Evolutionary conservation across 1,284 basidiomycete genomes (phyloP).

Genomic region (Dichomitus squalens): DNA sequence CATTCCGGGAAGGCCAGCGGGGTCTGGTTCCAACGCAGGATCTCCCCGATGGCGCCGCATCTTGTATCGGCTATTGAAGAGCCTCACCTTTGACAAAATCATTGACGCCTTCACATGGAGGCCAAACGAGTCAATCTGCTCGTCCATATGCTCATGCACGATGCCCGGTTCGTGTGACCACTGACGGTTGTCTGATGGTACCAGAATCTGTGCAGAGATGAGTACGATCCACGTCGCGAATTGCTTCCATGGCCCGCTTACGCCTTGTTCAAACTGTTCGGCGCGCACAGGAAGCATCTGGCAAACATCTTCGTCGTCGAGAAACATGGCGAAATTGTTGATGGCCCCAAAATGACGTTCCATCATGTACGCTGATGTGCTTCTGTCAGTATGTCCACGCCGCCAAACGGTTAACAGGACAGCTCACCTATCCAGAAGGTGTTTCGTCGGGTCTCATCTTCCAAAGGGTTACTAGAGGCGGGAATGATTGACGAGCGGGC

Average conservation of each 20-base stretch:
- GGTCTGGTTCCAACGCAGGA: conserved; percentile 25
- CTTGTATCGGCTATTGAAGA: conserved; percentile 71
- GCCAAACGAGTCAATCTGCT: conserved; percentile 73
- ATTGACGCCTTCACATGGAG: conserved; percentile 74
- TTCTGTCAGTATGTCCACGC: not conserved
- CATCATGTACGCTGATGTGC: conserved; percentile 55
- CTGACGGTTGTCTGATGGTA: conserved; percentile 60
- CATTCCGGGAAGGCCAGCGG: conserved; percentile 12
- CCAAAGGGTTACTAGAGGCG: conserved; percentile 58
- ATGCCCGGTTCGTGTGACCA: conserved; percentile 67
- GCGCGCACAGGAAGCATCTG: conserved; percentile 68
- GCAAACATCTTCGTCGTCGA: conserved; percentile 73
- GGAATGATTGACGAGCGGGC: conserved; percentile 56
- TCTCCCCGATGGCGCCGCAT: conserved; percentile 60
- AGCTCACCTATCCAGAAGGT: conserved; percentile 58
- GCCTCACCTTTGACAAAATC: conserved; percentile 67
- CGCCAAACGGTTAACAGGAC: not conserved
- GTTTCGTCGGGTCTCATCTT: conserved; percentile 72
- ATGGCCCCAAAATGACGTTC: conserved; percentile 67
- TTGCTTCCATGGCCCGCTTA: conserved; percentile 36
- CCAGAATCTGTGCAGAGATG: conserved; percentile 43
- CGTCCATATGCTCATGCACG: conserved; percentile 57
- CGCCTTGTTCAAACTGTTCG: conserved; percentile 62
- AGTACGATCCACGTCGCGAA: not conserved
- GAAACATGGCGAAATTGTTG: conserved; percentile 69